These are phyloP conservation scores for Backusella psychrophila DNA, from an alignment of 192 early-diverging fungal genomes.

Conservation along the genomic window DNA sequence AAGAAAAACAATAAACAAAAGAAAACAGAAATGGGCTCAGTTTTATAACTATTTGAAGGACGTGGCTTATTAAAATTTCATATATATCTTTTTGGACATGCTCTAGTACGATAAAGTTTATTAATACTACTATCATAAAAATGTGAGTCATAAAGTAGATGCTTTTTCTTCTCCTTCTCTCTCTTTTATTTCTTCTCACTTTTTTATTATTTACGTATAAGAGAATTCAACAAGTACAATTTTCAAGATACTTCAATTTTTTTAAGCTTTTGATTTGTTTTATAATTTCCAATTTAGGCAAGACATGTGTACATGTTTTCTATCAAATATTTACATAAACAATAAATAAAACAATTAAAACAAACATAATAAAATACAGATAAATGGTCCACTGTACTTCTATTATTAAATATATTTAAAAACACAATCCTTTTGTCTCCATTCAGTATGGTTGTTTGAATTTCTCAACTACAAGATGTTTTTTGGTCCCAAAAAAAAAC, in stretches of 20 bases:
- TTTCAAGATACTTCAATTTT: background rate
- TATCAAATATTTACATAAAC: background rate
- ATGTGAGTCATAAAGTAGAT: background rate
- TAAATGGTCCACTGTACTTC: background rate
- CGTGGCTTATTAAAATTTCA: background rate
- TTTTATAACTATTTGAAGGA: background rate
- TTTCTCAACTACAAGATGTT: background rate
- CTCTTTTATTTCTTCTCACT: background rate
- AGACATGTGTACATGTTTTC: background rate
- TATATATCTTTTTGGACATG: background rate
- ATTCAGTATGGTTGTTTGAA: background rate
- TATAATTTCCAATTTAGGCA: background rate
- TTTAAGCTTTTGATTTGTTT: background rate
- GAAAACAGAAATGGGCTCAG: background rate
- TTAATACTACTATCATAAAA: background rate
- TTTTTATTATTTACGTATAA: background rate
- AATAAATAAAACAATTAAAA: conserved; percentile 5
- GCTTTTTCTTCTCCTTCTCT: background rate
- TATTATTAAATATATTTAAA: background rate
- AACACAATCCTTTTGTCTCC: background rate
- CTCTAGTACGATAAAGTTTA: background rate
- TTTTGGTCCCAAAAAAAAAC: background rate
- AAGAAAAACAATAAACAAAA: background rate
- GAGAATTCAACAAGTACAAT: background rate
- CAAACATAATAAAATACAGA: background rate